Evolutionary conservation across 768 basidiomycete species (phyloP).

Genomic region (Leccinum incarnatum): DNA sequence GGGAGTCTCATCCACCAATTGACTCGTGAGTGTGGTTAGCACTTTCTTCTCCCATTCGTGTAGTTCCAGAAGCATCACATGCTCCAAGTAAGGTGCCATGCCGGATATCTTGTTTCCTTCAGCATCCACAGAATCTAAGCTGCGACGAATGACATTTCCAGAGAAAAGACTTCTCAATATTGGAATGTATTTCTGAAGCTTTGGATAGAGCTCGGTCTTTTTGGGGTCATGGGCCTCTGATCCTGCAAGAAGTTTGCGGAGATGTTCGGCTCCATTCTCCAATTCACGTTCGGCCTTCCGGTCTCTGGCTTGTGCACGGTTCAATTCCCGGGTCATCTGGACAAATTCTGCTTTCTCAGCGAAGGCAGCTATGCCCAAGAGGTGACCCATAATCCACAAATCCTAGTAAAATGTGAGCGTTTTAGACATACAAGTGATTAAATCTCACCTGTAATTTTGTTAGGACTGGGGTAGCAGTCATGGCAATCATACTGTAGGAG

Average conservation of each 20-base stretch:
- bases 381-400: slow-evolving; percentile 3
- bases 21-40: neutral
- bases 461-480: slow-evolving; percentile 2
- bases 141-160: neutral
- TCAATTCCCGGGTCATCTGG: neutral
- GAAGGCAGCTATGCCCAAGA: neutral
- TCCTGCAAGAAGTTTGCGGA: too few relatives aligned
- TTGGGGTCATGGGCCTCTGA: neutral
- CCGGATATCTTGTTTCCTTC: neutral
- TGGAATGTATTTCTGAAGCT: neutral
- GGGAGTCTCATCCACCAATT: neutral
- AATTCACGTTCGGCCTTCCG: neutral
- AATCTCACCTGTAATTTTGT: slow-evolving; percentile 4
- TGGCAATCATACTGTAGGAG: neutral
- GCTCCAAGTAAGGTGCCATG: neutral
- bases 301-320: neutral
- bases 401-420: neutral
- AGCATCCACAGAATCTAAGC: neutral
- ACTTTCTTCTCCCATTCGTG: slow-evolving; percentile 3
- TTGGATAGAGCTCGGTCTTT: neutral
- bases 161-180: neutral
- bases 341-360: too few relatives aligned
- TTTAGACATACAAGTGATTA: neutral
- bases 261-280: too few relatives aligned
- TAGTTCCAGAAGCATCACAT: neutral